A percentile compares a stretch with the other conserved stretches of the same genome.
phyloP scores from a whole-genome alignment of 2,329 filamentous ascomycete species.

The Aspergillus spinulosporus region DNA sequence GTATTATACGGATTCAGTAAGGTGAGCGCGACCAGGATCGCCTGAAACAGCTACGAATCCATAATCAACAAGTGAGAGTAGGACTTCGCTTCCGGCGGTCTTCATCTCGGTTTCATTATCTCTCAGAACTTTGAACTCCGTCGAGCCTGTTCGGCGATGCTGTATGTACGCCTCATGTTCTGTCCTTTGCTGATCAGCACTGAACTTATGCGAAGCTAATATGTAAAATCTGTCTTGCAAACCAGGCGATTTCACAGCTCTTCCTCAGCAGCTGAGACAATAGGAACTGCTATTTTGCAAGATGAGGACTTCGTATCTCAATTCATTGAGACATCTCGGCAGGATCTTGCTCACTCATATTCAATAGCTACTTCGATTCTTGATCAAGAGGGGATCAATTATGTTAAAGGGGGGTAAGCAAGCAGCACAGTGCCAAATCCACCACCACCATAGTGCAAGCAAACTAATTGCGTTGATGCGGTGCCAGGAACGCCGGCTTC shows the following conservation, averaged over 20 bases:
- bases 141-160: conserved; percentile 28
- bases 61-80: conserved; percentile 9
- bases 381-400: conserved; percentile 40
- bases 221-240: neutral
- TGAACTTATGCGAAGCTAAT: conserved; percentile 2
- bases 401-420: conserved; percentile 35
- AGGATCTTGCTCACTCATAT: conserved; percentile 29
- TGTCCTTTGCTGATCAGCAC: too few species aligned
- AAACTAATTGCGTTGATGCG: too few species aligned
- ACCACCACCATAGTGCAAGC: too few species aligned
- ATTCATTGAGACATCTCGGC: conserved; percentile 28
- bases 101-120: conserved; percentile 32
- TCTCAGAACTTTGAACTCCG: conserved; percentile 28
- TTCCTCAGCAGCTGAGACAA: conserved; percentile 31
- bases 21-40: conserved; percentile 18
- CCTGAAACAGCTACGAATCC: neutral
- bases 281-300: conserved; percentile 34
- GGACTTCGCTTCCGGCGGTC: conserved; percentile 35
- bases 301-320: conserved; percentile 38
- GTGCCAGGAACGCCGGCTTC: conserved; percentile 45
- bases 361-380: conserved; percentile 36
- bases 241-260: conserved; percentile 30
- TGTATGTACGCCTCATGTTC: conserved; percentile 20
- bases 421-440: neutral
- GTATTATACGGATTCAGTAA: conserved; percentile 49